phyloP scores from a whole-genome alignment of 148 eudicot species.

The Hydrangea macrophylla region DNA sequence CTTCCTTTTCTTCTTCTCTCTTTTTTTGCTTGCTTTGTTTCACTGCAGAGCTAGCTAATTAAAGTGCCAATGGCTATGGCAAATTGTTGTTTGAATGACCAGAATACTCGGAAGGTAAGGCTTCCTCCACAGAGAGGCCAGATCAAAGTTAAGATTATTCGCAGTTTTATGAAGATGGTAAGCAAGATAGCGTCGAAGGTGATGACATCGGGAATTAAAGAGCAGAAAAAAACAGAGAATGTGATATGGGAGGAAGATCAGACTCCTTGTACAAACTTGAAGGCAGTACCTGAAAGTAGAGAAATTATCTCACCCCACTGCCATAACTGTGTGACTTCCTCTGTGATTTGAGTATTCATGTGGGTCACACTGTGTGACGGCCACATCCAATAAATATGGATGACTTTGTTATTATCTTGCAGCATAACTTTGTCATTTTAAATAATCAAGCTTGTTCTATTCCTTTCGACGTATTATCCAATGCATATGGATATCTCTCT shows the following conservation, averaged over 20 bases:
- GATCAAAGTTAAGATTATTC: slow-evolving; percentile 8
- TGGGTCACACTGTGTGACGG: too few species aligned
- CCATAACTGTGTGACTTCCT: too few species aligned
- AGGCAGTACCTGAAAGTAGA: too few species aligned
- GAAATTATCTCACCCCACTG: too few species aligned
- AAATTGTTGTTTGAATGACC: slow-evolving; percentile 1
- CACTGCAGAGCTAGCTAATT: slow-evolving; percentile 10
- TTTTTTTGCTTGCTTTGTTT: neutral
- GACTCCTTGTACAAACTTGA: too few species aligned
- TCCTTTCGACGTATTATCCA: neutral
- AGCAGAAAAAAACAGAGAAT: neutral
- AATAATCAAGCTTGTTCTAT: neutral
- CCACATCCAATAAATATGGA: too few species aligned
- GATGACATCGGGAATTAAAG: slow-evolving; percentile 1
- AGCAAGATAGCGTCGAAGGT: neutral
- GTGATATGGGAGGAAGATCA: slow-evolving; percentile 9
- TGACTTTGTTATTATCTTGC: neutral
- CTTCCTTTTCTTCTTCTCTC: neutral
- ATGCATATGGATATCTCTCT: neutral
- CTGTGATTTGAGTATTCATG: too few species aligned
- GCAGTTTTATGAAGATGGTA: neutral
- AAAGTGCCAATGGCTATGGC: slow-evolving; percentile 7
- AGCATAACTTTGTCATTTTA: neutral
- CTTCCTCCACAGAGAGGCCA: slow-evolving; percentile 18
- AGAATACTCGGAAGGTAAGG: neutral